Evolutionary conservation across 305 asterid species (phyloP).

Genomic region (Solanum hybrid): DNA sequence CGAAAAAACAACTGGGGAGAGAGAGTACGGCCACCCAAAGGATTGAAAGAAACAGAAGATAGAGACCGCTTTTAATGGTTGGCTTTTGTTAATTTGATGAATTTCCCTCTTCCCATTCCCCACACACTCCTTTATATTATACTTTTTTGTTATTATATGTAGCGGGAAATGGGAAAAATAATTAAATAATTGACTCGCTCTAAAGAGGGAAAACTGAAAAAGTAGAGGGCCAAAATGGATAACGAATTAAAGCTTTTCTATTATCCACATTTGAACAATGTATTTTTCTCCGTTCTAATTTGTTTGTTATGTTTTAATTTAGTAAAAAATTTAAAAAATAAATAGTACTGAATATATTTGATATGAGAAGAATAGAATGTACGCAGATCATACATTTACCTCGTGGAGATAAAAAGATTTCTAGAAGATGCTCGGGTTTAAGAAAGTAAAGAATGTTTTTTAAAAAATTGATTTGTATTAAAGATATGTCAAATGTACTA

Average conservation of each 20-base stretch:
- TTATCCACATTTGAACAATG: not conserved
- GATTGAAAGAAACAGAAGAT: not conserved
- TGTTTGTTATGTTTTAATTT: not conserved
- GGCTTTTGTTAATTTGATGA: constrained; percentile 1
- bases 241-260: not conserved
- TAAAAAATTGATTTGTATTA: not conserved
- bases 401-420: not conserved
- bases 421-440: not conserved
- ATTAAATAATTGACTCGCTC: not conserved
- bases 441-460: not conserved
- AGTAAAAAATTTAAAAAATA: not conserved
- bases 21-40: not conserved
- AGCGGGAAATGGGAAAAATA: not conserved
- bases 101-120: not conserved
- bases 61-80: constrained; percentile 5
- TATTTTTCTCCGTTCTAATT: not conserved
- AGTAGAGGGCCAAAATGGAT: not conserved
- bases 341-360: too few relatives aligned
- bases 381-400: not conserved
- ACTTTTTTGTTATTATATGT: not conserved
- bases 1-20: not conserved
- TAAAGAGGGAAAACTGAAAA: not conserved
- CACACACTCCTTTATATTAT: not conserved
- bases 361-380: not conserved
- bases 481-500: not conserved